Base-by-base conservation (phyloP, 352 stramenopile genomes). In the Phytophthora aleatoria region DNA sequence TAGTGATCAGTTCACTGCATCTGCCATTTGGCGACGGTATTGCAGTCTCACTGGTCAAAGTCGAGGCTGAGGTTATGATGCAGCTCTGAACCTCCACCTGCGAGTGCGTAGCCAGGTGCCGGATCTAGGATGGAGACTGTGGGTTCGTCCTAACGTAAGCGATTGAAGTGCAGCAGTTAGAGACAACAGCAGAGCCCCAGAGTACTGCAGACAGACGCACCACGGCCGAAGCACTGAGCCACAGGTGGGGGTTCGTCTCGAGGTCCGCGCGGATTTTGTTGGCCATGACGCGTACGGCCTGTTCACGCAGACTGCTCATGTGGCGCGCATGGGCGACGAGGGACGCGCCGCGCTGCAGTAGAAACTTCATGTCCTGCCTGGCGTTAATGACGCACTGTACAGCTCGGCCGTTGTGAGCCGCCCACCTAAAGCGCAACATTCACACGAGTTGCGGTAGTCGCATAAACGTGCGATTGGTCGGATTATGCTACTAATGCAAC, bases 71-170 rank as follows among this genome's bases (percentile, higher is more conserved):
- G 61, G 39, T 84, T 64, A 28, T 56, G 71, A 47, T 79, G 67
- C 30, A 61, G 10, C 35, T 74, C 61, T 4, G 64, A 49, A n/a
- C 64, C 68, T 45, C 59, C 53, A 54, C 72, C 71, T 24, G 45
- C 30, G 10, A 76, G 66, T 30, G 80, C 85, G 45, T 94, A 95
- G 3, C 85, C 85, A 0, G 70, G 73, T 6, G 80, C 79, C 3
- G 87, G 83, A 30, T 93, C 74, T 45, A 95, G 47, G 30, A 95
- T 95, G 35, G 87, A 95, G n/a, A 93, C 73, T 0, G 87, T 95
- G 24, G 87, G 82, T 31, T 94, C 85, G 45, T 95, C 77, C 87
- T 95, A 59, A 13, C n/a, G 42, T 35, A 50, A 8, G 56, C 41
- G 27, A 41, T 13, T 16, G 12, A 41, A 58, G 41, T 56, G 54